These are phyloP conservation scores for Themeda triandra DNA, from an alignment of 176 grass and related monocot species.

Conservation along the genomic window DNA sequence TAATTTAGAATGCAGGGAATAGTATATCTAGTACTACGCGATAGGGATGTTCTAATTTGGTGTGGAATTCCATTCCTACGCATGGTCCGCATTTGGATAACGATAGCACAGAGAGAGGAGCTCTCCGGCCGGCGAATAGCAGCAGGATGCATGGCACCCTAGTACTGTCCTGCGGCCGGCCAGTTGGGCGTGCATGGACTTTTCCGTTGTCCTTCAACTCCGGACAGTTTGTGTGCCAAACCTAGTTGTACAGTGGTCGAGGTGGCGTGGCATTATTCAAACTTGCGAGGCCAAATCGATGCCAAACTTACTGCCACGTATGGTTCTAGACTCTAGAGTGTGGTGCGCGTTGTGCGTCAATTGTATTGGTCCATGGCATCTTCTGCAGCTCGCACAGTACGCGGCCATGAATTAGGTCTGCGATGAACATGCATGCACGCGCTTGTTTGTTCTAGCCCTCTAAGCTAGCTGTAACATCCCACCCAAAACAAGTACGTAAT, in stretches of 20 bases:
- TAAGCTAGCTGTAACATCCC: no score
- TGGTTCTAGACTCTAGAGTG: not conserved
- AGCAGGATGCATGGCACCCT: not conserved
- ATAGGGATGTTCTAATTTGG: not conserved
- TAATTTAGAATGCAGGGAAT: no score
- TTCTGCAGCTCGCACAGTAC: not conserved
- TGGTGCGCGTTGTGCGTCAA: not conserved
- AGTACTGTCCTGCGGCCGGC: not conserved
- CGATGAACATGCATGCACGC: no score
- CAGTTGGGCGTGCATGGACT: not conserved
- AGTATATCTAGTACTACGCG: no score
- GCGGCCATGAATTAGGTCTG: no score
- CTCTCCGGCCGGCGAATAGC: not conserved
- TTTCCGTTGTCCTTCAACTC: not conserved
- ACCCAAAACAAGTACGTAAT: no score
- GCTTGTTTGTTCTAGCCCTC: no score
- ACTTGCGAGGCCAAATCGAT: not conserved
- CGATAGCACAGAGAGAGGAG: not conserved
- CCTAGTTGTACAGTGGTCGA: not conserved
- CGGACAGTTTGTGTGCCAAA: not conserved
- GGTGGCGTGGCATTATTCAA: not conserved
- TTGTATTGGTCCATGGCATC: not conserved
- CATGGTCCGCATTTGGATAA: not conserved
- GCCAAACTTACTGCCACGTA: not conserved
- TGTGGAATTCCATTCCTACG: not conserved